phyloP scores from a whole-genome alignment of 108 stramenopile genomes.

The Conticribra weissflogii region DNA sequence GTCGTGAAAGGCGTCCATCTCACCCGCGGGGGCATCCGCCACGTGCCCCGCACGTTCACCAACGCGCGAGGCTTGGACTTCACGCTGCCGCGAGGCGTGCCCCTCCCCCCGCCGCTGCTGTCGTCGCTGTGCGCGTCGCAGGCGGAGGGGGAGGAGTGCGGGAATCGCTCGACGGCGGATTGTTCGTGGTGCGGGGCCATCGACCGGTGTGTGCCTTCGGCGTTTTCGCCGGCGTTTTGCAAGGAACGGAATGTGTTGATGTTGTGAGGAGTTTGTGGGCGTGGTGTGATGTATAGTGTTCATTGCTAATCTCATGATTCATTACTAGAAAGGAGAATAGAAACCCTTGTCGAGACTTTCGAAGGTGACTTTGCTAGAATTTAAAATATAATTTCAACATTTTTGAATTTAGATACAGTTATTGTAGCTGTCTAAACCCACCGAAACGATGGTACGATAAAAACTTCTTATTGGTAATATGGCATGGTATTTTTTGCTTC shows the following conservation, averaged over 20 bases:
- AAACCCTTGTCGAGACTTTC: too few species aligned
- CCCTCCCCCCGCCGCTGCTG: not conserved
- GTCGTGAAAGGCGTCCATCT: not conserved
- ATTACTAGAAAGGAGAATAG: too few species aligned
- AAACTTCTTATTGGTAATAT: too few species aligned
- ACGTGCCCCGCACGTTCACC: not conserved
- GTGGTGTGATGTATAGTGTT: too few species aligned
- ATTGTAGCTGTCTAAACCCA: too few species aligned
- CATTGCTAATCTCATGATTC: too few species aligned
- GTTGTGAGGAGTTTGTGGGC: too few species aligned
- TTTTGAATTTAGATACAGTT: too few species aligned
- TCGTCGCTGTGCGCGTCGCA: not conserved
- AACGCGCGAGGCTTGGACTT: not conserved
- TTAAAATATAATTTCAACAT: too few species aligned
- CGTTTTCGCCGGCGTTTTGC: not conserved
- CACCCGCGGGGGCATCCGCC: not conserved
- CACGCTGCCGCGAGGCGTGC: not conserved
- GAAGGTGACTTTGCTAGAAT: too few species aligned
- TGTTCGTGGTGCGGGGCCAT: not conserved
- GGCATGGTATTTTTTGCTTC: too few species aligned
- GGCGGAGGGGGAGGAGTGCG: not conserved
- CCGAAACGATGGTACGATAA: too few species aligned
- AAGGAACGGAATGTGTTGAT: not conserved
- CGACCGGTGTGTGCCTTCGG: not conserved
- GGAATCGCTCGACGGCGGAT: not conserved